Evolutionary conservation across 306 rosid genomes (phyloP).

Genomic region (Neltuma alba): DNA sequence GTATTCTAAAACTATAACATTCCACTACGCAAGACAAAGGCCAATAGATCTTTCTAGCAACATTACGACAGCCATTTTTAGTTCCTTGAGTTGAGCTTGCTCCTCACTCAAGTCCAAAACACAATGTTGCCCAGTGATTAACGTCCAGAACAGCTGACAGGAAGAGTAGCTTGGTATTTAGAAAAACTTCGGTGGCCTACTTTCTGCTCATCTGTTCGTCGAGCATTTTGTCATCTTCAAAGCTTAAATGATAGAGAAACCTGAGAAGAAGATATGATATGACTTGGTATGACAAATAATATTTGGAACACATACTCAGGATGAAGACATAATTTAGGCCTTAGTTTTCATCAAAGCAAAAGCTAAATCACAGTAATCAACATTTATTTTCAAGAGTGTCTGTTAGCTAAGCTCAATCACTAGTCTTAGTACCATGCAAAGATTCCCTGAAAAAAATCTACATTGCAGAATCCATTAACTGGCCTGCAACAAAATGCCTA

Average conservation of each 20-base stretch:
- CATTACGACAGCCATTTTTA: background rate
- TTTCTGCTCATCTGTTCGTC: background rate
- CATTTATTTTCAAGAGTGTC: background rate
- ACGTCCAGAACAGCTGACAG: background rate
- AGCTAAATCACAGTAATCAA: slow-evolving; percentile 7
- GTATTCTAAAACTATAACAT: background rate
- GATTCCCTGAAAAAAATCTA: background rate
- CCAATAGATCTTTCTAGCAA: background rate
- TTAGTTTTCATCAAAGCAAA: background rate
- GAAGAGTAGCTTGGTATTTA: background rate
- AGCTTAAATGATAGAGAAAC: background rate
- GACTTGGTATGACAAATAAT: background rate
- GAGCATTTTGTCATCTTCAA: background rate
- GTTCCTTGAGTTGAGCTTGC: background rate
- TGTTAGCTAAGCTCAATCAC: background rate
- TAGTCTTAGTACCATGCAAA: slow-evolving; percentile 5
- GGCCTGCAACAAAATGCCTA: slow-evolving; percentile 1
- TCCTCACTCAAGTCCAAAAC: background rate
- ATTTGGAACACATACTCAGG: background rate
- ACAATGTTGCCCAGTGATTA: background rate
- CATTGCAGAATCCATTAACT: background rate
- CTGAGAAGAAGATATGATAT: background rate
- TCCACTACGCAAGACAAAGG: background rate
- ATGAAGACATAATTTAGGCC: background rate
- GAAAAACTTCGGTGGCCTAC: background rate